Evolutionary conservation across 192 early-diverging fungal genomes (phyloP), one percentile per base, ranked within the genome.

Genomic region (Chytriomyces sp.): DNA sequence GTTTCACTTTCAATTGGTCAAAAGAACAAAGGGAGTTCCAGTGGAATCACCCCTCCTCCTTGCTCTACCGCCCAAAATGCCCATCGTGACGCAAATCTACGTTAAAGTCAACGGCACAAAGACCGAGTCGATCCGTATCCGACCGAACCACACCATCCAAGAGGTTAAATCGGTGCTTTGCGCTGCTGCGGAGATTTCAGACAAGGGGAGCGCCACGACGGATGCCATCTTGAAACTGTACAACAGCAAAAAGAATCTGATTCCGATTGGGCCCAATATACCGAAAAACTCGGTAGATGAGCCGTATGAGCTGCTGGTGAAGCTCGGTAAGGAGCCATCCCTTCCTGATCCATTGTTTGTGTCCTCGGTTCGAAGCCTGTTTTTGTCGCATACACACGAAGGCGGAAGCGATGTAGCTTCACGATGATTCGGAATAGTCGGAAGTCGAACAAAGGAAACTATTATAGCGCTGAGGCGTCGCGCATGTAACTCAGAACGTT

Each of bases 241-340:
- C 64, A 34, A 34, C 8, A 25, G 5, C 8, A 55, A 31, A 38
- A 64, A 64, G 19, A 10, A 38, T 32, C 39, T 77, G 67, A n/a
- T 77, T 72, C 70, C 75, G 17, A 77, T 77, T 59, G 75, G 75
- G 1, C 75, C 75, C 12, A 59, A 72, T 37, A 66, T 77, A n/a
- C 75, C 75, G 19, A 56, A 59, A 49, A 77, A 77, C 38, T 28
- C 64, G 17, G 53, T 38, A 5, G 34, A 41, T 5, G 44, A 39
- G 34, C 60, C 59, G 10, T 77, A 77, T 39, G 12, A 5, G 22
- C 25, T 77, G 31, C 4, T 36, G 19, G 39, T 76, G 5, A 63
- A 59, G 34, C 26, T 58, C 39, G 70, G 73, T 74, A 25, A n/a
- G 63, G 32, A 49, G 3, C 17, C 17, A 49, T 49, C 2, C 22